Evolutionary conservation across 2,329 filamentous ascomycete species (phyloP).

Genomic region (Botrytis paeoniae): DNA sequence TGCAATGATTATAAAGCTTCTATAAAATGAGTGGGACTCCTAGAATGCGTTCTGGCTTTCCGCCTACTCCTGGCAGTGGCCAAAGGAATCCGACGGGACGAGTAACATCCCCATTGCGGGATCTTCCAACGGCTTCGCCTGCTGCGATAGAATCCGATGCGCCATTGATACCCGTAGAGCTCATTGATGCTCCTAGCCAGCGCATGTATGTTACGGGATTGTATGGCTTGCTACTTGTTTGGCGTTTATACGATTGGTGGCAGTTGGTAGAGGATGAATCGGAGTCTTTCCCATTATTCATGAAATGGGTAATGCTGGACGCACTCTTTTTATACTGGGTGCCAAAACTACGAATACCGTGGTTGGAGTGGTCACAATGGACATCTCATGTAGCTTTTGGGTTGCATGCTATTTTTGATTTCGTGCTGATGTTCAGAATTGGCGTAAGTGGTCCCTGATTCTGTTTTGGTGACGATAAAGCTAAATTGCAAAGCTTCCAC

Average conservation of each 20-base stretch:
- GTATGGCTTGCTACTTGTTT: conserved; percentile 73
- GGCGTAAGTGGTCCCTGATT: conserved; percentile 52
- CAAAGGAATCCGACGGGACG: conserved; percentile 37
- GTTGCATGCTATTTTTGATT: conserved; percentile 69
- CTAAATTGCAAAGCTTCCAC: conserved; percentile 56
- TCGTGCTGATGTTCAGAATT: conserved; percentile 90
- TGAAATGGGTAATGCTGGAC: conserved; percentile 92
- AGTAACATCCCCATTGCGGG: conserved; percentile 32
- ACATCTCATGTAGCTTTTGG: conserved; percentile 69
- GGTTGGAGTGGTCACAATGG: conserved; percentile 78
- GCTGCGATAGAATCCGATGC: conserved; percentile 24
- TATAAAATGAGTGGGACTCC: conserved; percentile 65
- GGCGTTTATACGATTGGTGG: conserved; percentile 84
- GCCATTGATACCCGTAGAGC: conserved; percentile 75
- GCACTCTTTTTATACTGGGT: conserved; percentile 82
- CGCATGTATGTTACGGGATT: conserved; percentile 81
- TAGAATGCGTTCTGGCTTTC: conserved; percentile 78
- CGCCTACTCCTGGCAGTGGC: conserved; percentile 63
- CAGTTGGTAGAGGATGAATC: conserved; percentile 75
- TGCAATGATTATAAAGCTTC: conserved; percentile 9
- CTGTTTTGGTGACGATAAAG: conserved; percentile 11
- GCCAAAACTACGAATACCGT: conserved; percentile 86
- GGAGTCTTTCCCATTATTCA: conserved; percentile 83
- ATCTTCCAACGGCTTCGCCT: conserved; percentile 28
- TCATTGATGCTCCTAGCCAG: conserved; percentile 88